A percentile compares a stretch with the other conserved stretches of the same genome.
These are phyloP conservation scores for Liquidambar formosana DNA, from an alignment of 164 flowering plant species.

Conservation along the genomic window DNA sequence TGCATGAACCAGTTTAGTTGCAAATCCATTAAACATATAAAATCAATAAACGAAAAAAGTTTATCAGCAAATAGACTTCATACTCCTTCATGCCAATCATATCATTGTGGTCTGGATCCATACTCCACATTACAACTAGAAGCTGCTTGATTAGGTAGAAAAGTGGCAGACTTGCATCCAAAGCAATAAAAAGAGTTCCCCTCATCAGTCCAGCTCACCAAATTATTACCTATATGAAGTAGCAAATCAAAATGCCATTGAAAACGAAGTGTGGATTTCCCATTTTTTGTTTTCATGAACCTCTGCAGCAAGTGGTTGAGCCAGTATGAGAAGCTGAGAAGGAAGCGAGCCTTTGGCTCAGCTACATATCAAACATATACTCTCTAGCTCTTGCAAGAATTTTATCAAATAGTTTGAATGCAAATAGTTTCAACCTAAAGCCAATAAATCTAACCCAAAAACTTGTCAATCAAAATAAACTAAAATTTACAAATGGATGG, in stretches of 20 bases:
- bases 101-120: not conserved
- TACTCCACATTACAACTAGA: not conserved
- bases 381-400: too few species aligned
- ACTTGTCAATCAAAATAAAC: too few species aligned
- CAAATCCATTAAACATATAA: not conserved
- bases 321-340: slow-evolving; percentile 94
- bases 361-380: too few species aligned
- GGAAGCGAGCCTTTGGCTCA: slow-evolving; percentile 98
- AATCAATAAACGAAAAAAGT: too few species aligned
- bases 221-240: slow-evolving; percentile 49
- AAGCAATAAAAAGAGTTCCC: slow-evolving; percentile 93
- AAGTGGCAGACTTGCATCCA: slow-evolving; percentile 10
- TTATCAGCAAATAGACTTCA: too few species aligned
- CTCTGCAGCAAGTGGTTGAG: slow-evolving; percentile 93
- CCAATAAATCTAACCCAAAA: too few species aligned
- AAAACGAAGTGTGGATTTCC: not conserved
- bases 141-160: not conserved
- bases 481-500: too few species aligned
- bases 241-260: not conserved
- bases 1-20: too few species aligned
- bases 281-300: slow-evolving; percentile 59
- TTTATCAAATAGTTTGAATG: too few species aligned
- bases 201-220: slow-evolving; percentile 99
- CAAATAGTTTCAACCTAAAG: too few species aligned
- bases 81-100: not conserved